These are phyloP conservation scores for Aspergillus diversus DNA, from an alignment of 495 filamentous ascomycete genomes.

Conservation along the genomic window DNA sequence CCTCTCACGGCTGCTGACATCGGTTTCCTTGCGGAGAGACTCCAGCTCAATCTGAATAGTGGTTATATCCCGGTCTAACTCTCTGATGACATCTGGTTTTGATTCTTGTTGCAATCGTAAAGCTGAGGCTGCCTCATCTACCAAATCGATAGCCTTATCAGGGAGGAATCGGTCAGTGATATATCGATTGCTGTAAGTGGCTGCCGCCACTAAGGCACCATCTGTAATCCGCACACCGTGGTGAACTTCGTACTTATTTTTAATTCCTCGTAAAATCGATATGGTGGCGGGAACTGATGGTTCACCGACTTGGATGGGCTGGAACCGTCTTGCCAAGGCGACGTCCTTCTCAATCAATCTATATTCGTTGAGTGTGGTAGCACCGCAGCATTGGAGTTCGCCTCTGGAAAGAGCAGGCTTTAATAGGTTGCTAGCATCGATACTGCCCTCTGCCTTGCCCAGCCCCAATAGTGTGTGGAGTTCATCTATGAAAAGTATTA, in stretches of 20 bases:
- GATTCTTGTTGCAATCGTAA: constrained; percentile 93
- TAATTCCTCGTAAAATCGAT: constrained; percentile 94
- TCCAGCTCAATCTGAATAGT: constrained; percentile 98
- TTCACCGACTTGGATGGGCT: constrained; percentile 88
- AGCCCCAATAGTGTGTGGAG: constrained; percentile 89
- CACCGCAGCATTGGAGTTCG: constrained; percentile 93
- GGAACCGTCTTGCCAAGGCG: constrained; percentile 88
- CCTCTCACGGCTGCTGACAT: constrained; percentile 85
- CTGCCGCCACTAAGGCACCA: constrained; percentile 87
- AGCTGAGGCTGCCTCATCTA: constrained; percentile 93
- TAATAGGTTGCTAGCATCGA: constrained; percentile 93
- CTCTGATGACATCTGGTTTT: constrained; percentile 89
- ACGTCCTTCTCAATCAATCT: constrained; percentile 94
- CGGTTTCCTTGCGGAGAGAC: constrained; percentile 91
- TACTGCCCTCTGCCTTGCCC: constrained; percentile 92
- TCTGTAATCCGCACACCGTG: constrained; percentile 93
- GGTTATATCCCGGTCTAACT: constrained; percentile 90
- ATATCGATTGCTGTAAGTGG: constrained; percentile 91
- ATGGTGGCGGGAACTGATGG: constrained; percentile 91
- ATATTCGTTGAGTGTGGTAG: constrained; percentile 92
- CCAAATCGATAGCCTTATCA: constrained; percentile 95
- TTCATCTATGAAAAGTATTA: constrained; percentile 96
- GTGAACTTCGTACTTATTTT: constrained; percentile 95
- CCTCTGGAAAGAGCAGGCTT: constrained; percentile 93
- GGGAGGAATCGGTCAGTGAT: constrained; percentile 95